A percentile compares a stretch with the other conserved stretches of the same genome.
Evolutionary conservation across 2,329 filamentous ascomycete species (phyloP).

Genomic region (Xylariaceae sp.): DNA sequence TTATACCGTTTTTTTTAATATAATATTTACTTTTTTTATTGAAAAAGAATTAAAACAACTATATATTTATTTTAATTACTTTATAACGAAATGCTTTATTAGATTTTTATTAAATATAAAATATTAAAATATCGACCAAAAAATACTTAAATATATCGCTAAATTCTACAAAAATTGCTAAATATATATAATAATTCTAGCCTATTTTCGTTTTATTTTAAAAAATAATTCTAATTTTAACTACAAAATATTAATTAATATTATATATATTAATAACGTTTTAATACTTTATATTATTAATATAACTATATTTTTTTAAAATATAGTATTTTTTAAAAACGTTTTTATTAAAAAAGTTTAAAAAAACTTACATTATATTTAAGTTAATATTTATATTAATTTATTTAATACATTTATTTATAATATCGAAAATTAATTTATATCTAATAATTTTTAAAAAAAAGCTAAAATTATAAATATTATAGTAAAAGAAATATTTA

Average conservation of each 20-base stretch:
- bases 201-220: background rate
- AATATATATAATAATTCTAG: background rate
- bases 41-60: background rate
- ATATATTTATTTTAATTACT: background rate
- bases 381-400: background rate
- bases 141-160: background rate
- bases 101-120: background rate
- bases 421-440: background rate
- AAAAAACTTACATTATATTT: background rate
- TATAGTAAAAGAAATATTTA: background rate
- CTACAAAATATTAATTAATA: background rate
- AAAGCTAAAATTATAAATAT: too few species aligned
- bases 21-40: slow-evolving; percentile 1
- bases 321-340: too few species aligned
- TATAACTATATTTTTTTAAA: too few species aligned
- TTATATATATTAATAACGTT: background rate
- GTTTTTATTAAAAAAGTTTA: background rate
- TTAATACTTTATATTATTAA: background rate
- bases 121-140: background rate
- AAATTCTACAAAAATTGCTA: background rate
- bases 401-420: background rate
- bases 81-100: background rate
- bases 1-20: too few species aligned
- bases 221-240: slow-evolving; percentile 2
- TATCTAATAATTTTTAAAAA: slow-evolving; percentile 1